Conservation (phyloP, 768 basidiomycete genomes). For the Suillus fuscotomentosus region DNA sequence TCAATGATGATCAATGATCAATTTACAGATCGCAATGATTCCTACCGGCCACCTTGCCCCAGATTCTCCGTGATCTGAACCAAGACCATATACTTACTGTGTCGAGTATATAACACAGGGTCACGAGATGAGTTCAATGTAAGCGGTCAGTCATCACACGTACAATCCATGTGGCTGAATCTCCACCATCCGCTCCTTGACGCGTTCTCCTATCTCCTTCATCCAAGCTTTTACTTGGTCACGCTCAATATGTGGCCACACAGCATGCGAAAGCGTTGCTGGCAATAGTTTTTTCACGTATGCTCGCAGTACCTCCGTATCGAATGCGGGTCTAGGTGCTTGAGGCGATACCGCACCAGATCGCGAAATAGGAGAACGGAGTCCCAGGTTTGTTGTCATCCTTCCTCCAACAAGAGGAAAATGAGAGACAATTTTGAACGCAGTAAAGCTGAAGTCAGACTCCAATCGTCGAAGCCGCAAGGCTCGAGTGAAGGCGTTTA, state of each 20-base stretch:
- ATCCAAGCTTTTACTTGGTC: slow-evolving; percentile 75
- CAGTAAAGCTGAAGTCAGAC: neutral
- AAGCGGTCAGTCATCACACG: slow-evolving; percentile 32
- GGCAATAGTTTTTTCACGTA: slow-evolving; percentile 84
- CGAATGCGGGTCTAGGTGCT: slow-evolving; percentile 56
- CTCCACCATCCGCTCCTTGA: slow-evolving; percentile 84
- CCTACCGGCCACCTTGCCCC: slow-evolving; percentile 83
- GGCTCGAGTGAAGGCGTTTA: neutral
- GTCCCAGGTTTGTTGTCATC: slow-evolving; percentile 33
- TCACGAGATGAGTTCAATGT: slow-evolving; percentile 12
- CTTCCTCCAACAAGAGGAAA: slow-evolving; percentile 4
- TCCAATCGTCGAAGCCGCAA: neutral
- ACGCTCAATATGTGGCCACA: slow-evolving; percentile 69
- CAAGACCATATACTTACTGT: slow-evolving; percentile 83
- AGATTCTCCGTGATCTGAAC: slow-evolving; percentile 84
- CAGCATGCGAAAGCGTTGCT: slow-evolving; percentile 58
- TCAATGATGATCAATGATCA: slow-evolving; percentile 10
- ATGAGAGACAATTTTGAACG: neutral
- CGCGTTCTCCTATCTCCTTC: slow-evolving; percentile 79
- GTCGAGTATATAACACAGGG: slow-evolving; percentile 2
- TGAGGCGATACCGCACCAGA: slow-evolving; percentile 54
- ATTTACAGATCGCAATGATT: slow-evolving; percentile 6
- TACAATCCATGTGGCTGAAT: slow-evolving; percentile 83
- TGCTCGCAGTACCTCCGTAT: slow-evolving; percentile 65
- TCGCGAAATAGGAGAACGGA: slow-evolving; percentile 62